Conservation (phyloP, 805 yeast genomes). For the Cyberlindnera mrakii region DNA sequence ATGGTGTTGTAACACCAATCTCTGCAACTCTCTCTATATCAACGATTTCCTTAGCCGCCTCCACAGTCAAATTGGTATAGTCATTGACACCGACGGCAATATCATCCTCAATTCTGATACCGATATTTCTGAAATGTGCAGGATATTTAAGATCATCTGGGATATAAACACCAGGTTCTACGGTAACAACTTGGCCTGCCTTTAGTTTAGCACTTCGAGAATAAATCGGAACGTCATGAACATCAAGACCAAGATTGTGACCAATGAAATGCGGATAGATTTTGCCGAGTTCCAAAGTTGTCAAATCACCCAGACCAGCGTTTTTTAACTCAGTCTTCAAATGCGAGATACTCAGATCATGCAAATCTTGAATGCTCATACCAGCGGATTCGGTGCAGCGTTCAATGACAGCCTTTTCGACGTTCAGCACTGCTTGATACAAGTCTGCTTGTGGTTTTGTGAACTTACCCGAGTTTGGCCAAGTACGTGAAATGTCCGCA, state of each 20-base stretch:
- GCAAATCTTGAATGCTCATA: slow-evolving; percentile 66
- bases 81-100: slow-evolving; percentile 66
- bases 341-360: slow-evolving; percentile 54
- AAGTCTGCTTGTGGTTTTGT: slow-evolving; percentile 75
- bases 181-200: slow-evolving; percentile 79
- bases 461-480: slow-evolving; percentile 84
- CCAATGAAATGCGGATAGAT: slow-evolving; percentile 93
- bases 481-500: slow-evolving; percentile 92
- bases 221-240: slow-evolving; percentile 71
- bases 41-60: slow-evolving; percentile 77
- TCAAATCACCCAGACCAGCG: slow-evolving; percentile 56
- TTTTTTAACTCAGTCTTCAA: slow-evolving; percentile 63
- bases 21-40: slow-evolving; percentile 72
- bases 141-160: slow-evolving; percentile 74
- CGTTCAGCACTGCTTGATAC: slow-evolving; percentile 82
- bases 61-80: slow-evolving; percentile 62
- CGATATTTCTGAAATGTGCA: slow-evolving; percentile 74
- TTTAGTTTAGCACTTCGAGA: slow-evolving; percentile 49
- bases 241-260: slow-evolving; percentile 89
- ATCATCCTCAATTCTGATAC: slow-evolving; percentile 93
- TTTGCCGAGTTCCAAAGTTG: slow-evolving; percentile 46
- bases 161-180: slow-evolving; percentile 93
- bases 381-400: slow-evolving; percentile 51
- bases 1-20: slow-evolving; percentile 49
- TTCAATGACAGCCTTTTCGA: slow-evolving; percentile 72